Evolutionary conservation across 257 asterid genomes (phyloP).

Genomic region (Nemophila menziesii): DNA sequence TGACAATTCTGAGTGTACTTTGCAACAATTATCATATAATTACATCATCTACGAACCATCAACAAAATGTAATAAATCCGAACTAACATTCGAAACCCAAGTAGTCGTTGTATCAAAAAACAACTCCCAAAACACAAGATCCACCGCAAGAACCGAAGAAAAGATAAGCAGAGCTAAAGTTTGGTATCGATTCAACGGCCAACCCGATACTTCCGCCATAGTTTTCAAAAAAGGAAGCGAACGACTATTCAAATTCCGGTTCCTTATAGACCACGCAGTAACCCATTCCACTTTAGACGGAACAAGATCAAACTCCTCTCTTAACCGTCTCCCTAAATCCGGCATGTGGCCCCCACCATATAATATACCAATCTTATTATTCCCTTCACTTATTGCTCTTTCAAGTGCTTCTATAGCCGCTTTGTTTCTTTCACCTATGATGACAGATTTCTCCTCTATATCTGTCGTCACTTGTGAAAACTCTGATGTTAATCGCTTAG

Average conservation of each 20-base stretch:
- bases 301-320: conserved; percentile 68
- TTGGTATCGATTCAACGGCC: conserved; percentile 81
- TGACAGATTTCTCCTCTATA: conserved; percentile 80
- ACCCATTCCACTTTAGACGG: conserved; percentile 80
- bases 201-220: conserved; percentile 50
- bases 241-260: conserved; percentile 27
- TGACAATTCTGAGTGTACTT: not conserved
- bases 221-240: conserved; percentile 55
- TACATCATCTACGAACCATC: conserved; percentile 25
- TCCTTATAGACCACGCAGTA: conserved; percentile 84
- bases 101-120: conserved; percentile 59
- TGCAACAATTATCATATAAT: conserved; percentile 9
- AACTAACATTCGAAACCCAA: conserved; percentile 46
- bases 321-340: conserved; percentile 71
- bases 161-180: conserved; percentile 79
- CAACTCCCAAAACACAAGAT: conserved; percentile 90
- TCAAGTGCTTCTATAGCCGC: conserved; percentile 67
- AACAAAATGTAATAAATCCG: conserved; percentile 30
- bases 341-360: conserved; percentile 99
- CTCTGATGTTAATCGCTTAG: conserved; percentile 91
- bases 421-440: conserved; percentile 86
- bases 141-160: conserved; percentile 83
- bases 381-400: conserved; percentile 52
- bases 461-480: conserved; percentile 66
- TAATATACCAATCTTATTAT: conserved; percentile 72